Percentiles rank a stretch among this genome's conserved stretches.
Evolutionary conservation across 257 asterid genomes (phyloP).

Genomic region (Nicotiana tomentosiformis): DNA sequence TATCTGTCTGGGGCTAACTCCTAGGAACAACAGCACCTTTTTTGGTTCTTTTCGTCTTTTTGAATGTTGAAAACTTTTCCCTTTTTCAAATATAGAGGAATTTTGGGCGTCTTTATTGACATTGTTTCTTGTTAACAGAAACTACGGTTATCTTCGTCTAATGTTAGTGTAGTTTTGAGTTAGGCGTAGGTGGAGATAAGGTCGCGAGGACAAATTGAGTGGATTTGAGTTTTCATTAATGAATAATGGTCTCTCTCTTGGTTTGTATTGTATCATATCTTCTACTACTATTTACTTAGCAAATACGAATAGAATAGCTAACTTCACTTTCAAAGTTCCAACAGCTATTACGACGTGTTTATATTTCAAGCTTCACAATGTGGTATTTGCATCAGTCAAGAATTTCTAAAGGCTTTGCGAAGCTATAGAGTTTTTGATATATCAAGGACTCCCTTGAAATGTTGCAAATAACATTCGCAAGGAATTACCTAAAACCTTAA

Average conservation of each 20-base stretch:
- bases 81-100: not conserved
- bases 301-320: not conserved
- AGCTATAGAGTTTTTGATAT: not conserved
- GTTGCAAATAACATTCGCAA: not conserved
- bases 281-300: not conserved
- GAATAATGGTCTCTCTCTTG: not conserved
- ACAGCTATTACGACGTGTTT: too few species aligned
- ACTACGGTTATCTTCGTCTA: not conserved
- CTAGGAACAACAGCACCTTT: not conserved
- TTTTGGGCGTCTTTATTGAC: not conserved
- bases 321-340: not conserved
- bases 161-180: not conserved
- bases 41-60: not conserved
- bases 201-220: not conserved
- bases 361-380: not conserved
- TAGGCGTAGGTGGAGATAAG: not conserved
- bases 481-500: not conserved
- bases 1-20: too few species aligned
- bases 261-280: not conserved
- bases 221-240: not conserved
- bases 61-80: not conserved
- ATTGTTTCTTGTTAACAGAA: not conserved
- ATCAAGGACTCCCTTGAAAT: too few species aligned
- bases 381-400: not conserved
- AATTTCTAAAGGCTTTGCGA: not conserved